Percentiles rank a stretch among this genome's conserved stretches.
Evolutionary conservation across 2,329 filamentous ascomycete genomes (phyloP).

Genomic region (Pyricularia pennisetigena): DNA sequence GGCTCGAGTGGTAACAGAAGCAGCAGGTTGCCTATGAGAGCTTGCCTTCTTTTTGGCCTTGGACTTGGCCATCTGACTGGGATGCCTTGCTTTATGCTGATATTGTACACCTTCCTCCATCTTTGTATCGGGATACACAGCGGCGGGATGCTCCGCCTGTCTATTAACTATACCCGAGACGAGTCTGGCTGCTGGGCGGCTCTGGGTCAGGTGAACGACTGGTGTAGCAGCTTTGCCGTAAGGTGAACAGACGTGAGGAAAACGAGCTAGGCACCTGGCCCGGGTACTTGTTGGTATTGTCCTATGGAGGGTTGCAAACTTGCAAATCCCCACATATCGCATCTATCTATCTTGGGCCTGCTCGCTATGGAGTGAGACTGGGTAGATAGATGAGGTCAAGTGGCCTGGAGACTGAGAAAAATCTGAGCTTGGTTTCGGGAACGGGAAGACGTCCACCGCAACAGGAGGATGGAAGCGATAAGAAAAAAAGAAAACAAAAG

Average conservation of each 20-base stretch:
- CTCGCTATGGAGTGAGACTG: neutral
- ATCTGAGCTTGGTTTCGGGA: neutral
- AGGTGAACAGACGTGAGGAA: neutral
- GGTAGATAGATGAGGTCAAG: neutral
- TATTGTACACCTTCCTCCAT: neutral
- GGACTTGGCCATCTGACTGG: neutral
- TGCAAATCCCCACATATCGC: neutral
- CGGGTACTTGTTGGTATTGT: neutral
- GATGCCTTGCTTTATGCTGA: neutral
- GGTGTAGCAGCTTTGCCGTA: neutral
- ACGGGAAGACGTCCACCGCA: no score
- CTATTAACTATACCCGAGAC: neutral
- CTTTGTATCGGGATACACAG: neutral
- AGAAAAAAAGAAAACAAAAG: no score
- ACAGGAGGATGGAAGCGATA: no score
- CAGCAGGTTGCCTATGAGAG: neutral
- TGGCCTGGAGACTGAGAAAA: neutral
- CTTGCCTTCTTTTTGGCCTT: constrained; percentile 1
- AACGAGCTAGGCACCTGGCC: neutral
- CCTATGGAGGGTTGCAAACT: neutral
- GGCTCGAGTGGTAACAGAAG: neutral
- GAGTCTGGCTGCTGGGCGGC: neutral
- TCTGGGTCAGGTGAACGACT: neutral
- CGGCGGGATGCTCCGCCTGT: neutral
- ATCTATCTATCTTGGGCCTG: neutral